phyloP scores from a whole-genome alignment of 192 early-diverging fungal species.

The Radiomyces spectabilis region DNA sequence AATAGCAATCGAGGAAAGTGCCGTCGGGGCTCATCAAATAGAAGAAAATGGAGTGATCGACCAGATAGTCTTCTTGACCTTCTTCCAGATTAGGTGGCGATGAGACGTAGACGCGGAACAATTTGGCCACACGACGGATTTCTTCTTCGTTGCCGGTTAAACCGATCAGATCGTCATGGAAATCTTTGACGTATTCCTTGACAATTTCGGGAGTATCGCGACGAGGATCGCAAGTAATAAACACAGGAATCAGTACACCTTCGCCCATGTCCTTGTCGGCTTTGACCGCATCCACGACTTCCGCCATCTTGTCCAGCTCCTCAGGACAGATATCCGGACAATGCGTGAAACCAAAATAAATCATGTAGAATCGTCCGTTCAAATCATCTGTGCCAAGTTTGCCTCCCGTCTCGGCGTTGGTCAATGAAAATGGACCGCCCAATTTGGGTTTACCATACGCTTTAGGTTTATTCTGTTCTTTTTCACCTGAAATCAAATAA shows the following conservation, averaged over 20 bases:
- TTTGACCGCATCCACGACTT: conserved; percentile 58
- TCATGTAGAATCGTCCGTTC: conserved; percentile 74
- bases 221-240: conserved; percentile 95
- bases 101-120: conserved; percentile 89
- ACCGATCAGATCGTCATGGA: conserved; percentile 88
- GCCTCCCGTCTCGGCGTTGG: conserved; percentile 63
- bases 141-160: conserved; percentile 86
- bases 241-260: conserved; percentile 71
- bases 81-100: conserved; percentile 76
- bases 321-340: conserved; percentile 99
- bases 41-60: conserved; percentile 98
- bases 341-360: conserved; percentile 99
- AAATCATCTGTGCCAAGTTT: conserved; percentile 72
- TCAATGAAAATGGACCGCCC: conserved; percentile 85
- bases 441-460: conserved; percentile 76
- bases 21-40: conserved; percentile 92
- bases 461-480: conserved; percentile 25
- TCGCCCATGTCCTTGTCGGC: conserved; percentile 2
- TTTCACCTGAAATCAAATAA: too few relatives aligned
- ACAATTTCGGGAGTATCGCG: conserved; percentile 81
- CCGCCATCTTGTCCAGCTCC: conserved; percentile 94
- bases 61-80: conserved; percentile 84
- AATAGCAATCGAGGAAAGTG: conserved; percentile 83
- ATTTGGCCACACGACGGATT: conserved; percentile 76
- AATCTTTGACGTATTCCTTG: conserved; percentile 73